These are phyloP conservation scores for Epicoccum nigrum DNA, from an alignment of 2,329 filamentous ascomycete genomes.

Conservation along the genomic window DNA sequence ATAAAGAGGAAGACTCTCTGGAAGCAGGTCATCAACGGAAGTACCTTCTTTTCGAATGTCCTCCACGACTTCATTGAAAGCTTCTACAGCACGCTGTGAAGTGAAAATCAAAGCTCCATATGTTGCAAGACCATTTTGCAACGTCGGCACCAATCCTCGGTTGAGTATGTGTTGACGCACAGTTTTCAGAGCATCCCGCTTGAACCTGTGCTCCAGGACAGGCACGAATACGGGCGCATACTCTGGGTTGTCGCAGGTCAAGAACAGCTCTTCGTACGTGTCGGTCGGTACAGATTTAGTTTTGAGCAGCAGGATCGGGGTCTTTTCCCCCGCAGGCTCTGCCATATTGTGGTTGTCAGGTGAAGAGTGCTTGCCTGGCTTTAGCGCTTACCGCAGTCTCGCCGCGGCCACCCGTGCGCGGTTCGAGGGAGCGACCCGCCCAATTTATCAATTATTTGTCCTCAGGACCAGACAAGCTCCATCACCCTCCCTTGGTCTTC, in stretches of 20 bases:
- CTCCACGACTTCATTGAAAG: conserved; percentile 68
- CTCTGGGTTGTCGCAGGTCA: conserved; percentile 49
- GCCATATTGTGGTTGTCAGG: conserved; percentile 31
- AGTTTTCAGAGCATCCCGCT: conserved; percentile 62
- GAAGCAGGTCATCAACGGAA: conserved; percentile 46
- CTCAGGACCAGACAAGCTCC: conserved; percentile 16
- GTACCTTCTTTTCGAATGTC: conserved; percentile 53
- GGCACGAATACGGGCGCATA: conserved; percentile 76
- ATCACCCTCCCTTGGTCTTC: conserved; percentile 17
- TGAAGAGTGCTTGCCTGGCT: conserved; percentile 6
- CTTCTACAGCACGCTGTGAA: conserved; percentile 82
- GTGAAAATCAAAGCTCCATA: conserved; percentile 86
- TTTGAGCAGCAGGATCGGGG: conserved; percentile 75
- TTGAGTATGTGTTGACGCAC: conserved; percentile 60
- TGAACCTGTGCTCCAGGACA: conserved; percentile 74
- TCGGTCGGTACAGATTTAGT: conserved; percentile 75
- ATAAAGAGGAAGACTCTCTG: conserved; percentile 67
- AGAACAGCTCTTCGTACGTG: conserved; percentile 73
- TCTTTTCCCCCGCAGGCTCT: conserved; percentile 26
- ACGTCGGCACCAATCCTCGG: conserved; percentile 46
- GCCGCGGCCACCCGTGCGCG: conserved; percentile 14
- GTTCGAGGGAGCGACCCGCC: conserved; percentile 21
- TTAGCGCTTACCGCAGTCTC: conserved; percentile 6
- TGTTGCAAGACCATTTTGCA: conserved; percentile 31
- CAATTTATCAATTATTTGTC: conserved; percentile 30